Base-by-base conservation (phyloP, 2,329 filamentous ascomycete genomes). In the Orbilia blumenaviensis region DNA sequence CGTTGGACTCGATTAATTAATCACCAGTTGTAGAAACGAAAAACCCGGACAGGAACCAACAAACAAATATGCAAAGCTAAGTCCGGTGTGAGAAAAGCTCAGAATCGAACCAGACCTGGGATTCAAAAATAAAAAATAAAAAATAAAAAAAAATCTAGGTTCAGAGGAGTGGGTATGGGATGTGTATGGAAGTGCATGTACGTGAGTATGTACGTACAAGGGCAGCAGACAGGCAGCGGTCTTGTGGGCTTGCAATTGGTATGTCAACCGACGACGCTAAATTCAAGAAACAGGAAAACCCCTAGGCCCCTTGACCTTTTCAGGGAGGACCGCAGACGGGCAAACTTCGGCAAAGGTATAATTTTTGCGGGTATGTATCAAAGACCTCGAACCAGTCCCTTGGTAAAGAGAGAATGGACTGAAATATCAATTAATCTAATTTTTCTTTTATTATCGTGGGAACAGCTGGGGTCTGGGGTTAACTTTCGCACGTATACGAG, bases 261-360 rank as follows among this genome's bases (percentile, higher is more conserved):
- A n/a, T n/a, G n/a, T n/a, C 61, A 44, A 71, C 66, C 58, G 58
- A 71, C 46, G 50, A 63, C 58, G 72, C 64, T 69, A 69, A 58
- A 50, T 14, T 21, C 34, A 38, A 54, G 42, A 27, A 60, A 66
- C 42, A 23, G 18, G n/a, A n/a, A n/a, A n/a, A n/a, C n/a, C n/a
- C n/a, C 18, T 14, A 46, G 23, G 10, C 27, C 29, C 62, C 44
- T 66, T 41, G 27, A 50, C 71, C 38, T 52, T 52, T 44, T 29
- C 71, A 66, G 48, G 60, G 58, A 61, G n/a, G 62, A 66, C 46
- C 46, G 41, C 58, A 66, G 64, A 50, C 64, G 72, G 72, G 42
- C 72, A 76, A 64, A 69, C 72, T 76, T 76, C 64, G 64, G 64
- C 72, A 61, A 44, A 64, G 42, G 62, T 52, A 61, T 41, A 46